These are phyloP conservation scores for Teunomyces barrocoloradensis DNA, from an alignment of 805 yeast species.

Conservation along the genomic window DNA sequence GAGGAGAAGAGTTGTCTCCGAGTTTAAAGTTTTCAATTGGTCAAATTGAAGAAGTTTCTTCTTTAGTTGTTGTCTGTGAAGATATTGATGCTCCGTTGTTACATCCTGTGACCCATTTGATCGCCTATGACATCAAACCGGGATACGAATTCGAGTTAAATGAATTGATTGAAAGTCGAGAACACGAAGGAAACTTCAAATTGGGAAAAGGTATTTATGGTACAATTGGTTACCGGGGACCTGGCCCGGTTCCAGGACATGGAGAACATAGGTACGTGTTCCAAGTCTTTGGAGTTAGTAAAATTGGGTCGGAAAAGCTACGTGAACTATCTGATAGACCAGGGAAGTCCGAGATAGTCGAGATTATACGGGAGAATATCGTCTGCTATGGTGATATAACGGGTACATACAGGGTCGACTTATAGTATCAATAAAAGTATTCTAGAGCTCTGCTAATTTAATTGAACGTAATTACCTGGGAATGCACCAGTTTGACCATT, in stretches of 20 bases:
- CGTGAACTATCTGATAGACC: background rate
- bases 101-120: conserved; percentile 10
- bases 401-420: conserved; percentile 1
- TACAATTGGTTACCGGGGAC: conserved; percentile 10
- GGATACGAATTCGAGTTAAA: conserved; percentile 2
- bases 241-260: conserved; percentile 13
- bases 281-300: conserved; percentile 13
- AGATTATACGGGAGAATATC: background rate
- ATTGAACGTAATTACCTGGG: conserved; percentile 94
- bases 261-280: conserved; percentile 15
- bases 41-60: conserved; percentile 3
- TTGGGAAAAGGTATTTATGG: conserved; percentile 7
- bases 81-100: conserved; percentile 14
- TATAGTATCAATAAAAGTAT: background rate
- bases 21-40: background rate
- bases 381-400: background rate
- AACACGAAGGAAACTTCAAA: conserved; percentile 6
- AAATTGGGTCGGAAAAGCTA: conserved; percentile 9
- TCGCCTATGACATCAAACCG: conserved; percentile 12
- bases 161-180: conserved; percentile 3
- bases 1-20: conserved; percentile 9
- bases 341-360: background rate
- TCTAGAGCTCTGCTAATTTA: conserved; percentile 33
- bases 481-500: conserved; percentile 89
- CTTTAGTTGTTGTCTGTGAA: conserved; percentile 12